These are phyloP conservation scores for Physocladia obscura DNA, from an alignment of 192 early-diverging fungal genomes.

Conservation along the genomic window DNA sequence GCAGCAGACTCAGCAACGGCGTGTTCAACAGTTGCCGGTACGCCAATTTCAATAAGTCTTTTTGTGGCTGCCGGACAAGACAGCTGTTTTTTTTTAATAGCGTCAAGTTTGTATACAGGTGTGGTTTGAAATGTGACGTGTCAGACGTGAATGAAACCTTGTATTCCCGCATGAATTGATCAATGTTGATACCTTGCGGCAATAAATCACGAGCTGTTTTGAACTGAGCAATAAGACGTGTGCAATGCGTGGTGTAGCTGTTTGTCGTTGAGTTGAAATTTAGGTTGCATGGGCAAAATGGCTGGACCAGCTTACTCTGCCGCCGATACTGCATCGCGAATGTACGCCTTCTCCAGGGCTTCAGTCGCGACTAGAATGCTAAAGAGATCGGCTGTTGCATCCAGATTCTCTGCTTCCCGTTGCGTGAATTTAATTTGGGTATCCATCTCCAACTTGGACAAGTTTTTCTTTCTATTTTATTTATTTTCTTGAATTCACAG, in stretches of 20 bases:
- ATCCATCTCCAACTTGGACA: slow-evolving; percentile 8
- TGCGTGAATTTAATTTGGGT: slow-evolving; percentile 5
- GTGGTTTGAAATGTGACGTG: background rate
- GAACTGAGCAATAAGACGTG: slow-evolving; percentile 87
- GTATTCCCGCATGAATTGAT: slow-evolving; percentile 70
- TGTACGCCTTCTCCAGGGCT: slow-evolving; percentile 89
- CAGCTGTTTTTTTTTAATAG: no score
- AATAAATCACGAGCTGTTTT: slow-evolving; percentile 71
- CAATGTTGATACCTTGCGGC: slow-evolving; percentile 10
- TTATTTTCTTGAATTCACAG: no score
- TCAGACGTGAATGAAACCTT: slow-evolving; percentile 61
- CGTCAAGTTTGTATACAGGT: no score
- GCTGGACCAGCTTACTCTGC: slow-evolving; percentile 61
- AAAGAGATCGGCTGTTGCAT: slow-evolving; percentile 91
- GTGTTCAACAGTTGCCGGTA: slow-evolving; percentile 94
- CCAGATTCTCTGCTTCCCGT: slow-evolving; percentile 81
- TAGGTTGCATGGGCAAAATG: background rate
- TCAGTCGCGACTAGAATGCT: slow-evolving; percentile 89
- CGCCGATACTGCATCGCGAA: slow-evolving; percentile 79
- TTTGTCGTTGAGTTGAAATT: background rate
- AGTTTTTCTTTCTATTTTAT: slow-evolving; percentile 8
- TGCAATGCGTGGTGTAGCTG: slow-evolving; percentile 87
- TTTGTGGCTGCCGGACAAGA: slow-evolving; percentile 83
- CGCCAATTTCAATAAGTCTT: slow-evolving; percentile 85
- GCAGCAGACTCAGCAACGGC: slow-evolving; percentile 46